phyloP scores from a whole-genome alignment of 2,329 filamentous ascomycete genomes.

The Pseudohalonectria lignicola region DNA sequence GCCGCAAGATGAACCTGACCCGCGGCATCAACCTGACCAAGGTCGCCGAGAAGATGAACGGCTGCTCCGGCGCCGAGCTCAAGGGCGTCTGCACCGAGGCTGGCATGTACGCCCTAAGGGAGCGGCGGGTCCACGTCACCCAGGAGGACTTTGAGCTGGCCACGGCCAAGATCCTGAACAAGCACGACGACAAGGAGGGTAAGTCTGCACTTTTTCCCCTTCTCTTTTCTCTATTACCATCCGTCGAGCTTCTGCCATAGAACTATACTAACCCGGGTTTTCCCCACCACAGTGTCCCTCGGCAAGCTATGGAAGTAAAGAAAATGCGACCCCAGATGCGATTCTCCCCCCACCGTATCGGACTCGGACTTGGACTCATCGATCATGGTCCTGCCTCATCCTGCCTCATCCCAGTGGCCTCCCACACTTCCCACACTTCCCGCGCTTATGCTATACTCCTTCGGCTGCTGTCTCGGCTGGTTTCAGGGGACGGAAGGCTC shows the following conservation, averaged over 20 bases:
- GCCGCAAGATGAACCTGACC: slow-evolving; percentile 95
- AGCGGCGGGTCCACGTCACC: slow-evolving; percentile 93
- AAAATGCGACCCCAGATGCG: too few relatives aligned
- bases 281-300: slow-evolving; percentile 32
- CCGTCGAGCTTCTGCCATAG: too few relatives aligned
- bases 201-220: slow-evolving; percentile 19
- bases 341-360: too few relatives aligned
- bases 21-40: slow-evolving; percentile 95
- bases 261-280: too few relatives aligned
- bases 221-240: neutral
- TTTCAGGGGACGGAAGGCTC: too few relatives aligned
- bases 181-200: slow-evolving; percentile 95
- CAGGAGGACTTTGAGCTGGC: slow-evolving; percentile 98
- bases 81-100: slow-evolving; percentile 99
- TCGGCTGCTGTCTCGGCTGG: too few relatives aligned
- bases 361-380: too few relatives aligned
- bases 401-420: too few relatives aligned
- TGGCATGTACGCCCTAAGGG: slow-evolving; percentile 93
- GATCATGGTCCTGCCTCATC: too few relatives aligned
- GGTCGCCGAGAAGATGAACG: slow-evolving; percentile 99
- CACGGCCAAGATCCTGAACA: slow-evolving; percentile 98
- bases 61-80: slow-evolving; percentile 91
- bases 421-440: too few relatives aligned
- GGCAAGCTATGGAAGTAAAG: slow-evolving; percentile 57
- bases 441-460: too few relatives aligned